These are phyloP conservation scores for Wickerhamomyces rabaulensis DNA, from an alignment of 805 yeast genomes.

Conservation along the genomic window DNA sequence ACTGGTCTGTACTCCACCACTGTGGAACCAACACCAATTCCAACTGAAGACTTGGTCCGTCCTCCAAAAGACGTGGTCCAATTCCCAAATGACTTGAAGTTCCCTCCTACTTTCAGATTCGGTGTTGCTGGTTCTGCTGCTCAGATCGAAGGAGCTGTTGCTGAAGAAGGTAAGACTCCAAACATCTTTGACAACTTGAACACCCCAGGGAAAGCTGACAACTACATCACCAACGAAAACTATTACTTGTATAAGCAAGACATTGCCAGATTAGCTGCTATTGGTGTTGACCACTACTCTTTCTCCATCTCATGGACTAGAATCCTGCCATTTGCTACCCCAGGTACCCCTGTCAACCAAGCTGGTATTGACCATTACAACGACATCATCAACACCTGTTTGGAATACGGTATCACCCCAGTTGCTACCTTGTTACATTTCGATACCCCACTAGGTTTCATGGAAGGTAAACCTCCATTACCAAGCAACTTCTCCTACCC, in stretches of 20 bases:
- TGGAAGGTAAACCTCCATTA: neutral
- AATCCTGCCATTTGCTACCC: neutral
- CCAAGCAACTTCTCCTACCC: neutral
- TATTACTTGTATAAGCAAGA: neutral
- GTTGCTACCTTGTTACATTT: neutral
- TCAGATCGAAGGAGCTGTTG: neutral
- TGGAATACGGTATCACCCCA: neutral
- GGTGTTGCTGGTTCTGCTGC: neutral
- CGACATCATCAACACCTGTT: neutral
- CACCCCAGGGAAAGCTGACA: neutral
- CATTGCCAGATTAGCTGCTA: constrained; percentile 1
- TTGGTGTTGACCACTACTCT: neutral
- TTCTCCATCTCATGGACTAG: neutral
- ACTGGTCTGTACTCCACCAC: neutral
- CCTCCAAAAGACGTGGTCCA: neutral
- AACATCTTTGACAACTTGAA: neutral
- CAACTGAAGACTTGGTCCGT: neutral
- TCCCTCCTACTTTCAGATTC: neutral
- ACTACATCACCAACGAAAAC: neutral
- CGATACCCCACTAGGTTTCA: neutral
- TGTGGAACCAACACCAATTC: neutral
- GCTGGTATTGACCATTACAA: neutral
- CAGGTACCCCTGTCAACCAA: neutral
- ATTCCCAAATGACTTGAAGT: neutral
- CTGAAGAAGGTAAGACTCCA: neutral